These are phyloP conservation scores for Mortierella sp. DNA, from an alignment of 371 early-diverging fungal genomes.

Conservation along the genomic window DNA sequence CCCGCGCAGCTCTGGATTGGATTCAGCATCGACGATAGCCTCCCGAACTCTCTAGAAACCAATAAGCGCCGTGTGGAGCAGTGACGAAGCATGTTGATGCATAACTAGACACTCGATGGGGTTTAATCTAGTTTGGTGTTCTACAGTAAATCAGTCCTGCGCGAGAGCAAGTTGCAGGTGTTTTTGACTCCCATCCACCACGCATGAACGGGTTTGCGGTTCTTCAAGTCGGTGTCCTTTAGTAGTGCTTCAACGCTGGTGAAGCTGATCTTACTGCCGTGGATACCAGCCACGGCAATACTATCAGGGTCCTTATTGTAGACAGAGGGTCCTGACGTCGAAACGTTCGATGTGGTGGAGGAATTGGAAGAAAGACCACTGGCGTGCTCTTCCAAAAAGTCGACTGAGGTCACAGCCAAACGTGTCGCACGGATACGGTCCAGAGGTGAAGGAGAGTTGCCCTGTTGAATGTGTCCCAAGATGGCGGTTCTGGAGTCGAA, in stretches of 20 bases:
- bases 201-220: constrained; percentile 73
- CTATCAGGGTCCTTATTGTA: constrained; percentile 71
- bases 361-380: constrained; percentile 39
- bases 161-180: constrained; percentile 36
- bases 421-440: constrained; percentile 95
- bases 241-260: constrained; percentile 77
- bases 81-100: too few species aligned
- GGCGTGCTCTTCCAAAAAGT: constrained; percentile 65
- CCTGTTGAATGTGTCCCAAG: constrained; percentile 98
- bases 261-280: constrained; percentile 79
- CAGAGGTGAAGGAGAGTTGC: constrained; percentile 94
- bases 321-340: constrained; percentile 61
- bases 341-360: constrained; percentile 41
- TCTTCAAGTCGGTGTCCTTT: constrained; percentile 80
- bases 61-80: too few species aligned
- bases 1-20: too few species aligned
- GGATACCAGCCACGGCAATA: constrained; percentile 86
- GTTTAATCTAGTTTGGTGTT: too few species aligned
- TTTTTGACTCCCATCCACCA: constrained; percentile 84
- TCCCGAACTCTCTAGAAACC: too few species aligned
- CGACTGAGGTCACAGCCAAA: constrained; percentile 79
- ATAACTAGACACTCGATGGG: too few species aligned
- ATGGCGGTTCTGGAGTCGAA: constrained; percentile 95
- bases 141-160: constrained; percentile 31
- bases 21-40: too few species aligned